Conservation (phyloP, 1,284 basidiomycete genomes). For the Neolentinus lepideus region DNA sequence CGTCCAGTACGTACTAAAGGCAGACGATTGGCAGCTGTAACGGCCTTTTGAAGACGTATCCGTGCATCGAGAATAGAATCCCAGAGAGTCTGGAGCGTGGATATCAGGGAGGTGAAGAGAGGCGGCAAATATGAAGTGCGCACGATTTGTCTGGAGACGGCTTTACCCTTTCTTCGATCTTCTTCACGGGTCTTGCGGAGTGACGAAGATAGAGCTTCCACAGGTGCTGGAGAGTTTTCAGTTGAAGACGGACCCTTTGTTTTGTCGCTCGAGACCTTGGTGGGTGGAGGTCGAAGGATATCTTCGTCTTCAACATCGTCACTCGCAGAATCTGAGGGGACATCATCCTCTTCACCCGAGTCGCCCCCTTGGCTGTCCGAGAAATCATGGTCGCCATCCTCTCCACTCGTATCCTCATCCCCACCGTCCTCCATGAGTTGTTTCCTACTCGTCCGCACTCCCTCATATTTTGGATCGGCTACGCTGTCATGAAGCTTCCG, state of each 20-base stretch:
- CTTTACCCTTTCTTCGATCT: conserved; percentile 72
- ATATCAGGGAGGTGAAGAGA: background rate
- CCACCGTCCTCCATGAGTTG: conserved; percentile 40
- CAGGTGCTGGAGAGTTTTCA: conserved; percentile 15
- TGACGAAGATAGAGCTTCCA: conserved; percentile 43
- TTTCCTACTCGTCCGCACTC: conserved; percentile 54
- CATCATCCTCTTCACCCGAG: conserved; percentile 16
- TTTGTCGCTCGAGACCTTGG: conserved; percentile 4
- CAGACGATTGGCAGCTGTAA: conserved; percentile 55
- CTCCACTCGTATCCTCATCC: conserved; percentile 21
- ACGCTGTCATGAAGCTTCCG: conserved; percentile 57
- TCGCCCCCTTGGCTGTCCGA: conserved; percentile 7
- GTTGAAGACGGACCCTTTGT: conserved; percentile 6
- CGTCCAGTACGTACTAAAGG: conserved; percentile 34
- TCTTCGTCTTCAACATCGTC: conserved; percentile 15
- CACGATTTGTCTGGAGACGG: conserved; percentile 79
- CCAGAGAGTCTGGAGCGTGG: conserved; percentile 59
- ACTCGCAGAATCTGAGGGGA: conserved; percentile 10
- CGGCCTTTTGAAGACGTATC: conserved; percentile 83
- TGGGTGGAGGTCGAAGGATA: conserved; percentile 6
- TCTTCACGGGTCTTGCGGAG: conserved; percentile 55
- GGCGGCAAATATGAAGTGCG: conserved; percentile 20
- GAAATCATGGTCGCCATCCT: conserved; percentile 16
- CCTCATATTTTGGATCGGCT: conserved; percentile 71
- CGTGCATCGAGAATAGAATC: conserved; percentile 81